These are phyloP conservation scores for Rubus idaeus DNA, from an alignment of 306 rosid genomes.

Conservation along the genomic window DNA sequence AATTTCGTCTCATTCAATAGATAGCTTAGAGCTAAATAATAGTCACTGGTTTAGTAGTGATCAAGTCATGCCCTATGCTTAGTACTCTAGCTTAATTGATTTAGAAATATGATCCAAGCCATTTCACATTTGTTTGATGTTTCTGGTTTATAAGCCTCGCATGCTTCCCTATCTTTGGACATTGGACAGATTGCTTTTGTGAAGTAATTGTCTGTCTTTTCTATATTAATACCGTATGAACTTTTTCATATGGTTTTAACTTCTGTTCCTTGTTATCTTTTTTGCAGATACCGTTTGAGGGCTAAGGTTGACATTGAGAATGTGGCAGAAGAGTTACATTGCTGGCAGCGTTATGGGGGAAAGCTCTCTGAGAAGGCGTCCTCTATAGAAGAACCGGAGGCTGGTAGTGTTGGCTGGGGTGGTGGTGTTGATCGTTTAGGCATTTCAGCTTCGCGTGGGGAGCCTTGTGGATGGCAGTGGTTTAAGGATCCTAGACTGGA, in stretches of 20 bases:
- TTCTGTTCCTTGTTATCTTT: background rate
- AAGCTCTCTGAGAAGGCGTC: slow-evolving; percentile 40
- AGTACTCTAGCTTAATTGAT: background rate
- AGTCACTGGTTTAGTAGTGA: background rate
- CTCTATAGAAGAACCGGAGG: slow-evolving; percentile 71
- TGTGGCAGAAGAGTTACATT: slow-evolving; percentile 57
- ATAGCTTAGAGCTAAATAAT: background rate
- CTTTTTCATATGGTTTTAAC: background rate
- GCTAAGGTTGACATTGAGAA: slow-evolving; percentile 94
- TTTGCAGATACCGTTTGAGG: slow-evolving; percentile 78
- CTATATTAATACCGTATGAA: background rate
- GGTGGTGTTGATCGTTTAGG: slow-evolving; percentile 55
- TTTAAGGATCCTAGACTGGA: slow-evolving; percentile 83
- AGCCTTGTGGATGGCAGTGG: slow-evolving; percentile 77
- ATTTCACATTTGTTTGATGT: background rate
- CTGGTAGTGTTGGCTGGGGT: slow-evolving; percentile 86
- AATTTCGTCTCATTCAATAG: background rate
- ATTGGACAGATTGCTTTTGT: background rate
- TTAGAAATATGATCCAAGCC: background rate
- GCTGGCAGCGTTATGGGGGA: slow-evolving; percentile 87
- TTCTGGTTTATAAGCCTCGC: background rate
- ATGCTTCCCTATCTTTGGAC: background rate
- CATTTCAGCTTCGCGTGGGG: slow-evolving; percentile 58
- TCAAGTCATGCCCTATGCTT: background rate
- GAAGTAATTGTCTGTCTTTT: background rate